Percentiles rank a stretch among this genome's conserved stretches.
These are phyloP conservation scores for Boletus sensibilis DNA, from an alignment of 768 basidiomycete species.

Conservation along the genomic window DNA sequence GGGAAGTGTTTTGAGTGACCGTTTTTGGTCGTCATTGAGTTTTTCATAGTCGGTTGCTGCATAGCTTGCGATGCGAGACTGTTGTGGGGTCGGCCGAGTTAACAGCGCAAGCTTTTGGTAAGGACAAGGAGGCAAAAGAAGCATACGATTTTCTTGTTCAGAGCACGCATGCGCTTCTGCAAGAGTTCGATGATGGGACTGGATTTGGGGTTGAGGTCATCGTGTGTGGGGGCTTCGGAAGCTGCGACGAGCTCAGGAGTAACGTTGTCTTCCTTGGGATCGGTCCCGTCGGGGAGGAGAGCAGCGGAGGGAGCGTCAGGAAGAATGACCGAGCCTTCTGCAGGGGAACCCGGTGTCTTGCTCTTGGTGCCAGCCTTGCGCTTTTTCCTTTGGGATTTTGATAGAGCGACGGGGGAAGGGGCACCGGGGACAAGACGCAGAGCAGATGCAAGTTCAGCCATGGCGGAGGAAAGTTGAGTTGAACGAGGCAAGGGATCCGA, in stretches of 20 bases:
- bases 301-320: conserved; percentile 48
- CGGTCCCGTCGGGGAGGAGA: conserved; percentile 44
- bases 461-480: conserved; percentile 14
- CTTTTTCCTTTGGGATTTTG: conserved; percentile 70
- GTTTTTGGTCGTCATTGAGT: conserved; percentile 87
- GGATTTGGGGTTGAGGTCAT: conserved; percentile 47
- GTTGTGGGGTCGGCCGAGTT: conserved; percentile 9
- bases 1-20: conserved; percentile 68
- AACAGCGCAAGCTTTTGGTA: conserved; percentile 5
- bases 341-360: conserved; percentile 47
- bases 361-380: conserved; percentile 56
- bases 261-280: conserved; percentile 46
- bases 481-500: neutral
- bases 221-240: conserved; percentile 41
- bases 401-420: conserved; percentile 54
- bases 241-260: conserved; percentile 46
- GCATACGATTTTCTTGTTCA: conserved; percentile 83
- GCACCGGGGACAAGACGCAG: conserved; percentile 76
- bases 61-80: conserved; percentile 77
- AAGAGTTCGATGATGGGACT: conserved; percentile 79
- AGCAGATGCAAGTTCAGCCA: conserved; percentile 35
- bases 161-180: conserved; percentile 71
- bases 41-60: conserved; percentile 63
- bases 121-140: conserved; percentile 9
- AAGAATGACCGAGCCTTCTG: conserved; percentile 36